These are phyloP conservation scores for Knoxdaviesia capensis DNA, from an alignment of 2,329 filamentous ascomycete genomes.

Conservation along the genomic window DNA sequence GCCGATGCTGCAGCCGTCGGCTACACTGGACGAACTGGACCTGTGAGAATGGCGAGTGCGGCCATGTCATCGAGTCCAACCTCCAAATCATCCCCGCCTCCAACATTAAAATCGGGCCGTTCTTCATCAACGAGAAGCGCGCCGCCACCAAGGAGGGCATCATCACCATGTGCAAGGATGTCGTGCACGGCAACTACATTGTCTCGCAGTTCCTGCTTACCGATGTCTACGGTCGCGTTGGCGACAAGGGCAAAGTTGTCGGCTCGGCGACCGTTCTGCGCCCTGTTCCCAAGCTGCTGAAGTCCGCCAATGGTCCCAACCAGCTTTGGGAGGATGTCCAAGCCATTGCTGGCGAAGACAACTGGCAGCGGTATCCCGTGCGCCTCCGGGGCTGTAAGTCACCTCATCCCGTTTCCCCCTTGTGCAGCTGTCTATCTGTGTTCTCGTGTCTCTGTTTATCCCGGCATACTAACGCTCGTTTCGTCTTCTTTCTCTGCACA, in stretches of 20 bases:
- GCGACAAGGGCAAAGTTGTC: conserved; percentile 13
- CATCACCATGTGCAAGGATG: conserved; percentile 3
- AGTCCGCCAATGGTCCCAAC: conserved; percentile 33
- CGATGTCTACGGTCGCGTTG: conserved; percentile 7
- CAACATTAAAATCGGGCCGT: conserved; percentile 5
- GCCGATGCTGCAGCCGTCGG: conserved; percentile 39
- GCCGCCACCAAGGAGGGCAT: not conserved
- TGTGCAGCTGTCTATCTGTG: not conserved
- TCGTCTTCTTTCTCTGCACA: conserved; percentile 4
- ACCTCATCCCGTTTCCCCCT: not conserved
- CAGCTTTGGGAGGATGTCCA: conserved; percentile 35
- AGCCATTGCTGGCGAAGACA: conserved; percentile 10
- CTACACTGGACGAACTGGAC: conserved; percentile 40
- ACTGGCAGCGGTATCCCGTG: conserved; percentile 21
- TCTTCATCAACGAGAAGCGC: not conserved
- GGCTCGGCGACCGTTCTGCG: conserved; percentile 35
- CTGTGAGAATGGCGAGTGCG: conserved; percentile 32
- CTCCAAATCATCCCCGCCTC: conserved; percentile 7
- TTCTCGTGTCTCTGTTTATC: not conserved
- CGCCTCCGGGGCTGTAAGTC: conserved; percentile 14
- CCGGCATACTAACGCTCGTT: too few species aligned
- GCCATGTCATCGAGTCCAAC: conserved; percentile 18
- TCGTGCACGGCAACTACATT: conserved; percentile 14
- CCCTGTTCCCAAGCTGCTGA: conserved; percentile 30
- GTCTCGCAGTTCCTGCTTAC: conserved; percentile 21